phyloP scores from a whole-genome alignment of 768 basidiomycete species.

The Cubamyces sp. region DNA sequence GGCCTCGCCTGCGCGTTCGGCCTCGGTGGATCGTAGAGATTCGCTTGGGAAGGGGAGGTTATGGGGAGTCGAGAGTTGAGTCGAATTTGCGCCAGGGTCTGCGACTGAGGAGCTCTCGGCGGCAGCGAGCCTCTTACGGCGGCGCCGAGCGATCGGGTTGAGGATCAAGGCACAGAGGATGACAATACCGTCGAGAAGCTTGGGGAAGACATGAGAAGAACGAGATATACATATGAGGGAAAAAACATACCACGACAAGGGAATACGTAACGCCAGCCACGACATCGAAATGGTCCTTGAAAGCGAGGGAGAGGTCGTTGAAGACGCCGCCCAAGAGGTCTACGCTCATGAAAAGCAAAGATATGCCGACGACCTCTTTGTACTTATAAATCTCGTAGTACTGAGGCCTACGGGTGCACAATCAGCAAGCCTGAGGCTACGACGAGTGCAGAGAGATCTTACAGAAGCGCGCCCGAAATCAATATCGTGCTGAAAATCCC shows the following conservation, averaged over 20 bases:
- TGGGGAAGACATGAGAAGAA: background rate
- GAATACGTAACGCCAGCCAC: constrained; percentile 66
- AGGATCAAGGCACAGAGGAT: constrained; percentile 64
- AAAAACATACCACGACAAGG: constrained; percentile 51
- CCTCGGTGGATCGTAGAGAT: too few species aligned
- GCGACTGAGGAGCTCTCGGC: background rate
- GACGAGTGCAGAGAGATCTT: constrained; percentile 13
- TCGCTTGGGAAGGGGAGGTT: too few species aligned
- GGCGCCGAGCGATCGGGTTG: constrained; percentile 57
- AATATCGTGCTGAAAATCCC: constrained; percentile 65
- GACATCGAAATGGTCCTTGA: constrained; percentile 64
- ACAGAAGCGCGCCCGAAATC: constrained; percentile 55
- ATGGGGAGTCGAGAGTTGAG: too few species aligned
- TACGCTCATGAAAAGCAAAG: constrained; percentile 66
- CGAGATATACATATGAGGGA: background rate
- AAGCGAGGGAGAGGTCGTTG: constrained; percentile 68
- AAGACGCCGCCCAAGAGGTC: constrained; percentile 75
- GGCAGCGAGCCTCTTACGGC: constrained; percentile 34
- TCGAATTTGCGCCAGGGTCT: too few species aligned
- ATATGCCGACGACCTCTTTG: constrained; percentile 69
- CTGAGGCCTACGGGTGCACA: constrained; percentile 51
- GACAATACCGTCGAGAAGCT: constrained; percentile 67
- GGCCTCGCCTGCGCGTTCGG: background rate
- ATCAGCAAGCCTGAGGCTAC: constrained; percentile 31
- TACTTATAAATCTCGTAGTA: constrained; percentile 76